These are phyloP conservation scores for Camellia sinensis DNA, from an alignment of 148 eudicot genomes.

Conservation along the genomic window DNA sequence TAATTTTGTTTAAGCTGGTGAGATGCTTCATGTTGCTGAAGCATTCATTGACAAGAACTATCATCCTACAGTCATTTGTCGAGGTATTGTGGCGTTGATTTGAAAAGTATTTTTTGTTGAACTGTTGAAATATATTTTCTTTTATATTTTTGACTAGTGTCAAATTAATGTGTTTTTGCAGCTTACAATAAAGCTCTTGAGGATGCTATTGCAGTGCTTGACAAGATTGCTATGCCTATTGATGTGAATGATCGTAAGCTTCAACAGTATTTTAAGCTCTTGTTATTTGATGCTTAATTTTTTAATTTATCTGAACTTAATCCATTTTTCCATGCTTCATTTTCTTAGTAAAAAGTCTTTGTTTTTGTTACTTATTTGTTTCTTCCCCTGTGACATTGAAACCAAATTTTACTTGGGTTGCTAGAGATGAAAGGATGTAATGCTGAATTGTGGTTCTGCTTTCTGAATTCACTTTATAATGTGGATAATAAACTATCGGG, in stretches of 20 bases:
- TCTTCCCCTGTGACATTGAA: not conserved
- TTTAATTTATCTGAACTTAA: not conserved
- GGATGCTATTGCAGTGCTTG: slow-evolving; percentile 88
- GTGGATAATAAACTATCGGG: not conserved
- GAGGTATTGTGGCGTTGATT: slow-evolving; percentile 48
- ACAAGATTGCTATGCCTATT: slow-evolving; percentile 81
- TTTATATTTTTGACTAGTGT: not conserved
- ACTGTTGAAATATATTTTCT: not conserved
- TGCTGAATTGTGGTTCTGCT: not conserved
- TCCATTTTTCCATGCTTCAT: not conserved
- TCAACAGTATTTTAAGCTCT: slow-evolving; percentile 12
- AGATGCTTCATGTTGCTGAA: slow-evolving; percentile 99
- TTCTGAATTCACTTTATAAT: not conserved
- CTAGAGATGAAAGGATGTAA: not conserved
- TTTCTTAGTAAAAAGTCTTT: not conserved
- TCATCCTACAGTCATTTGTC: slow-evolving; percentile 95
- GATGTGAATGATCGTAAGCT: slow-evolving; percentile 89
- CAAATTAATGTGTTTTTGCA: slow-evolving; percentile 28
- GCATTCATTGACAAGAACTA: slow-evolving; percentile 82
- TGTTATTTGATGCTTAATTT: not conserved
- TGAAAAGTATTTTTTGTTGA: not conserved
- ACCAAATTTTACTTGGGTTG: not conserved
- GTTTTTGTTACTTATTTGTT: no score
- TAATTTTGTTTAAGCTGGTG: slow-evolving; percentile 65
- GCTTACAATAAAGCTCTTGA: slow-evolving; percentile 89